Evolutionary conservation across 192 early-diverging fungal species (phyloP), one percentile per base, ranked within the genome.

Genomic region (Allomyces macrogynus): DNA sequence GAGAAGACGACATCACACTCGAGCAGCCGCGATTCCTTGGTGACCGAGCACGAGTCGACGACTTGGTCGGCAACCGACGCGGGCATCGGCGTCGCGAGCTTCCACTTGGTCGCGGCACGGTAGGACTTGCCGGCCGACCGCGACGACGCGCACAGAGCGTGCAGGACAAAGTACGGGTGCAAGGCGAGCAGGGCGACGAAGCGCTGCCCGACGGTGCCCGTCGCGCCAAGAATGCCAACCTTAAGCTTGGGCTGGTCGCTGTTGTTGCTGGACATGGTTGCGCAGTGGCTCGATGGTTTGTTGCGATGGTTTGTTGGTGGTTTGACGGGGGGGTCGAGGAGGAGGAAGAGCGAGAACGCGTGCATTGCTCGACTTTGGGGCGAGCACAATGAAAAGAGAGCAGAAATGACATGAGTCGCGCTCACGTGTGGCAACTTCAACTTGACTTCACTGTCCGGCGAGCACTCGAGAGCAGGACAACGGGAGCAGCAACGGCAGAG

Each of bases 171-270:
- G 67, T 78, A 74, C 63, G 93, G 92, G 77, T 98, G 90, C 63
- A 79, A 72, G 7, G 85, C 83, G 62, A 98, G 82, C 61, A 98
- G 78, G 66, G 87, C 79, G 64, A 96, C 92, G 67, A 98, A 98
- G 25, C 95, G 87, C 74, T 98, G 95, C 40, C 95, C 95, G 60
- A 98, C 95, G 23, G 92, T 98, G 71, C 95, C 95, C 0, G 95
- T 98, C 32, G 93, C 93, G 66, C 95, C 95, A 61, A 98, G 86
- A 66, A 98, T 86, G 67, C 89, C 95, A 42, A 89, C 92, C 69
- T 79, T 57, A 16, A 57, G 49, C 49, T n/a, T 57, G 49, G 12
- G 49, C 16, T 57, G 49, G 4, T 14, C 20, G 20, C 49, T 54
- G 44, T 8, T 57, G 49, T n/a, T 57, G 49, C 49, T 57, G 49